Conservation (phyloP, 768 basidiomycete genomes). For the Suillus clintonianus region DNA sequence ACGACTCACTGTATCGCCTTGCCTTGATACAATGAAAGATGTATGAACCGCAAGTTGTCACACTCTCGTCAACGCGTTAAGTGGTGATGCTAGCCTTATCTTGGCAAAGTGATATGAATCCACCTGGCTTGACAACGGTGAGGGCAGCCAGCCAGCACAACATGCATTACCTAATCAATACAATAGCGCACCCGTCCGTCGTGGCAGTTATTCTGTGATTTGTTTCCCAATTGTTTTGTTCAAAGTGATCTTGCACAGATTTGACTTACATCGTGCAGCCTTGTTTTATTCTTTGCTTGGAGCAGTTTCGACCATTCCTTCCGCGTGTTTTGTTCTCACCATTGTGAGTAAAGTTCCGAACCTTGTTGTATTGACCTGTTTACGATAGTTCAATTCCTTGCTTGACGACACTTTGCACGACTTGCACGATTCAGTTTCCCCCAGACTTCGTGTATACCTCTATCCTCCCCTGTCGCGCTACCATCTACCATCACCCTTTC, state of each 20-base stretch:
- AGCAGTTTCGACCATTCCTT: too few species aligned
- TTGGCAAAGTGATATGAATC: too few species aligned
- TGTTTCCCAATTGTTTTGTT: neutral
- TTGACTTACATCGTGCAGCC: neutral
- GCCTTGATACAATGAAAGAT: too few species aligned
- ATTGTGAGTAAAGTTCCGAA: constrained; percentile 11
- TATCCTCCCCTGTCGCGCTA: neutral
- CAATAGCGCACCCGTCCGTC: neutral
- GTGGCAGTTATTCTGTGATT: neutral
- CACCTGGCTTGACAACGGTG: neutral
- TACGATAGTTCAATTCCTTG: constrained; percentile 20
- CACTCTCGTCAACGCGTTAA: too few species aligned
- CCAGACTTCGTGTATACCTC: neutral
- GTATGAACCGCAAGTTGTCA: too few species aligned
- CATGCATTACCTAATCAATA: neutral
- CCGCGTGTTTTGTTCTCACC: neutral
- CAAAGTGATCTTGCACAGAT: neutral
- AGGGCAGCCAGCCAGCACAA: neutral
- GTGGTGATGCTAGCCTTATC: too few species aligned
- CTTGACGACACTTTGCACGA: constrained; percentile 25
- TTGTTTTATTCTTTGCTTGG: neutral
- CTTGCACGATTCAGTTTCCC: constrained; percentile 18
- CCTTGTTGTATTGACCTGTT: constrained; percentile 35
- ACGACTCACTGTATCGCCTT: too few species aligned
- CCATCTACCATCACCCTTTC: neutral